These are phyloP conservation scores for Mariannaea elegans DNA, from an alignment of 2,329 filamentous ascomycete species.

Conservation along the genomic window DNA sequence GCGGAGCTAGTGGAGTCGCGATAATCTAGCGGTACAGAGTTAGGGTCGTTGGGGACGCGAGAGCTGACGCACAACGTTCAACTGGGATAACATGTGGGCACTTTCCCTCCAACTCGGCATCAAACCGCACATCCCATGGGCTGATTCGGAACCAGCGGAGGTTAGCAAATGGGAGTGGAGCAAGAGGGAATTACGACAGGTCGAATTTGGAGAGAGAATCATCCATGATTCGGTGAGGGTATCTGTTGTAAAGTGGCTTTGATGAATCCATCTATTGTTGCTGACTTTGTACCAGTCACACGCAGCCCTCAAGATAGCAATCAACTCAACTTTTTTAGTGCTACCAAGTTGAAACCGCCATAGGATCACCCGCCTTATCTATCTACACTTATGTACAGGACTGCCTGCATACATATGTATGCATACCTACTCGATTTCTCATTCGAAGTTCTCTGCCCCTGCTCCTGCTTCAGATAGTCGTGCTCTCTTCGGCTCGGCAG, in stretches of 20 bases:
- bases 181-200: not conserved
- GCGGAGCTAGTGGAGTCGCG: conserved; percentile 36
- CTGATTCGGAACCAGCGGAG: conserved; percentile 23
- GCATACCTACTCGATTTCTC: too few relatives aligned
- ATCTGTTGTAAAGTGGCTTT: too few relatives aligned
- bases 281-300: too few relatives aligned
- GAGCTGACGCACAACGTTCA: conserved; percentile 10
- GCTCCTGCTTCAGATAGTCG: not conserved
- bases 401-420: too few relatives aligned
- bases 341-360: too few relatives aligned
- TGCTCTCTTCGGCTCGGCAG: conserved; percentile 3
- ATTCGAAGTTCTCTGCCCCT: too few relatives aligned
- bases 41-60: conserved; percentile 8
- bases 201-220: not conserved
- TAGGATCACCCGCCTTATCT: too few relatives aligned
- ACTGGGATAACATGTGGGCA: not conserved
- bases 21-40: conserved; percentile 35
- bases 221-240: too few relatives aligned
- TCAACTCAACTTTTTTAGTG: too few relatives aligned
- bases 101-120: not conserved
- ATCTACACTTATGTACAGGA: too few relatives aligned
- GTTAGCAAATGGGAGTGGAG: not conserved
- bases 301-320: too few relatives aligned
- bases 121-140: conserved; percentile 3
- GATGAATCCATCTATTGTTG: too few relatives aligned